These are phyloP conservation scores for Sistotremastrum niveocremeum DNA, from an alignment of 768 basidiomycete genomes.

Conservation along the genomic window DNA sequence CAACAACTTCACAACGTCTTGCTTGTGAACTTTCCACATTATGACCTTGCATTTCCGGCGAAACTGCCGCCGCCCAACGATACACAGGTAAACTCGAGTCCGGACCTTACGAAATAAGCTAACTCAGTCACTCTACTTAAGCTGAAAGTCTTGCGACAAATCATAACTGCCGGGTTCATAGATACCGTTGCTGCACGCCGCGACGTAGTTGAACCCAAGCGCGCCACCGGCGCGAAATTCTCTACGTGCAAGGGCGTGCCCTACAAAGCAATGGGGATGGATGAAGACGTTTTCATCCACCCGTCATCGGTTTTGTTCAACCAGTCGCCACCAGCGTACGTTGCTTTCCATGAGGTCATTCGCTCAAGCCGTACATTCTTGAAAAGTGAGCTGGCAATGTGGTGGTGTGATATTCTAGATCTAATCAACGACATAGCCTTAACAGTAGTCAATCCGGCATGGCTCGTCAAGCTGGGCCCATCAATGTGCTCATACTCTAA, in stretches of 20 bases:
- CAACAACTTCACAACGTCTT: constrained; percentile 82
- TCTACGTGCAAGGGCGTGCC: constrained; percentile 67
- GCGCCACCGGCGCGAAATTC: constrained; percentile 50
- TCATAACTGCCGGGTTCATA: constrained; percentile 81
- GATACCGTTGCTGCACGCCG: constrained; percentile 91
- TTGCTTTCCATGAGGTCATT: constrained; percentile 75
- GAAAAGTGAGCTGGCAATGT: constrained; percentile 41
- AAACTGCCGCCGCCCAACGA: constrained; percentile 65
- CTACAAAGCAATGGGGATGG: constrained; percentile 67
- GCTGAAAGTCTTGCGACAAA: constrained; percentile 83
- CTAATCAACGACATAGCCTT: constrained; percentile 32
- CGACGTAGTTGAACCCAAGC: constrained; percentile 54
- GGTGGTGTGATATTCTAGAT: background rate
- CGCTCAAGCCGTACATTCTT: constrained; percentile 63
- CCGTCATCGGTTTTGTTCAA: constrained; percentile 71
- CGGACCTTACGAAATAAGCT: background rate
- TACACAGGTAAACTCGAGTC: constrained; percentile 42
- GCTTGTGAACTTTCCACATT: constrained; percentile 55
- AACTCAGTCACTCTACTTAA: constrained; percentile 17
- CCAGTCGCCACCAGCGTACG: constrained; percentile 65
- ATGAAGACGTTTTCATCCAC: constrained; percentile 86
- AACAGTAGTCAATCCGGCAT: constrained; percentile 75
- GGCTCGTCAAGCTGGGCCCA: constrained; percentile 73
- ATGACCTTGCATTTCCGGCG: constrained; percentile 43
- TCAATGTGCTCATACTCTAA: constrained; percentile 84